These are phyloP conservation scores for Juglanconis oblonga DNA, from an alignment of 2,329 filamentous ascomycete genomes.

Conservation along the genomic window DNA sequence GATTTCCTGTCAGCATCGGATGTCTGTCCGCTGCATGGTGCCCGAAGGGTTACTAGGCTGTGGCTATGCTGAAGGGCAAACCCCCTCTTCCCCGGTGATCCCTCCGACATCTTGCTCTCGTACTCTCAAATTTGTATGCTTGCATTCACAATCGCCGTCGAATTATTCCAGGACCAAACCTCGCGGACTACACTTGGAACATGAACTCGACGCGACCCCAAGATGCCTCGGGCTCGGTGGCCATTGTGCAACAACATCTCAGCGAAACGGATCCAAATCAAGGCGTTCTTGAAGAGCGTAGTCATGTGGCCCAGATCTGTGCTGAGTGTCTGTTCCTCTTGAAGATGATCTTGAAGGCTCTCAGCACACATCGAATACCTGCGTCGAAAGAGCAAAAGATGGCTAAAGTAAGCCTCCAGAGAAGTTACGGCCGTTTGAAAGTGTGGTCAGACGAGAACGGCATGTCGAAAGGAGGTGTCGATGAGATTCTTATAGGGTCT, in stretches of 20 bases:
- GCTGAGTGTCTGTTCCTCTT: neutral
- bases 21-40: neutral
- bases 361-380: neutral
- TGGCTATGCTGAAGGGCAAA: neutral
- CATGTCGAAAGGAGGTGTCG: neutral
- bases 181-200: too few species aligned
- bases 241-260: neutral
- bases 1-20: neutral
- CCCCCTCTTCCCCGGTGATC: neutral
- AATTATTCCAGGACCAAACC: too few species aligned
- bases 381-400: neutral
- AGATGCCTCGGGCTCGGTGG: neutral
- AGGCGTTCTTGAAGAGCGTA: neutral
- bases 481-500: neutral
- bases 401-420: neutral
- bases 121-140: too few species aligned
- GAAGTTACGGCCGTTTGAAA: conserved; percentile 2
- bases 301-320: neutral
- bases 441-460: conserved; percentile 3
- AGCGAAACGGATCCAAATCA: neutral
- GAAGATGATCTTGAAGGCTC: neutral
- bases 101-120: too few species aligned
- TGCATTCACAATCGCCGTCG: too few species aligned
- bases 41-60: neutral
- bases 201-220: neutral